Evolutionary conservation across 257 asterid genomes (phyloP).

Genomic region (Fraxinus americana): DNA sequence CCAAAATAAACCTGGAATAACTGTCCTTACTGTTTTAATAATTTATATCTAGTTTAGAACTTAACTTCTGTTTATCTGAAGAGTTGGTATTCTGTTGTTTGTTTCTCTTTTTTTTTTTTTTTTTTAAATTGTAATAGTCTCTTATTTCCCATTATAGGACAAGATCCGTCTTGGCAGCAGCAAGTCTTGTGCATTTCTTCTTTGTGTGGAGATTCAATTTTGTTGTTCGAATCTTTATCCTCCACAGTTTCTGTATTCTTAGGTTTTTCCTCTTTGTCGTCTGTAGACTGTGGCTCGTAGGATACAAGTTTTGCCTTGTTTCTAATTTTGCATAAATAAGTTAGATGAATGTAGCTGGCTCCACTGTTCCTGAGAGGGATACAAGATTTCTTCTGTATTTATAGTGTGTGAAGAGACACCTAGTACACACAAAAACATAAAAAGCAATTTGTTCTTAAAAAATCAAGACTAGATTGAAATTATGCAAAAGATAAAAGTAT

Average conservation of each 20-base stretch:
- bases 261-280: neutral
- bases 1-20: no score
- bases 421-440: constrained; percentile 9
- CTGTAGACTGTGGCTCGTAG: neutral
- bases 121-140: no score
- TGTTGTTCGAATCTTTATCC: neutral
- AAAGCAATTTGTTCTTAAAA: neutral
- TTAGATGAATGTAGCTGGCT: constrained; percentile 23
- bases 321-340: constrained; percentile 22
- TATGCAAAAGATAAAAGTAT: no score
- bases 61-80: no score
- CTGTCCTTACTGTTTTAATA: no score
- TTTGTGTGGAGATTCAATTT: neutral
- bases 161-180: constrained; percentile 18
- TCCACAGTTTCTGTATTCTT: neutral
- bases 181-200: constrained; percentile 4
- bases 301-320: constrained; percentile 24
- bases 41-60: no score
- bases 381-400: constrained; percentile 26
- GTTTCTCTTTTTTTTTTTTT: no score
- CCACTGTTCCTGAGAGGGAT: constrained; percentile 24
- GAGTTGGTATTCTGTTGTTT: no score
- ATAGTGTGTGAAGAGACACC: constrained; percentile 28
- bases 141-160: constrained; percentile 23
- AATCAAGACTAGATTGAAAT: no score